Evolutionary conservation across 2,329 filamentous ascomycete genomes (phyloP), one percentile per base, ranked within the genome.

Genomic region (Alternaria triticina): DNA sequence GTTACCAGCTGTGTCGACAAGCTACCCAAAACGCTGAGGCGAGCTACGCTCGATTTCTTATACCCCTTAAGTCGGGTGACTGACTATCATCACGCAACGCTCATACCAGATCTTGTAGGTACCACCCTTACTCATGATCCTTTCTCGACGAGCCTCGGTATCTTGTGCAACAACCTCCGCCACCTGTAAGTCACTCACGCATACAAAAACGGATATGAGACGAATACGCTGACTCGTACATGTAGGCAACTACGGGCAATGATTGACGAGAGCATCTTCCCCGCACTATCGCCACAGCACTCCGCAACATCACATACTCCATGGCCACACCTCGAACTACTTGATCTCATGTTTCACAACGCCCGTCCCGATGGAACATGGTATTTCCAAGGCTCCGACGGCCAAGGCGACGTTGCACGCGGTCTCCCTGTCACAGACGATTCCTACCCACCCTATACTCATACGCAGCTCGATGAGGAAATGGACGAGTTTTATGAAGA

Each of bases 191-290:
- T 36, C 33, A 36, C 3, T 36, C 33, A 36, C 9, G 33, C 15
- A 36, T n/a, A 36, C 33, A 33, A 12, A 36, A 1, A 36, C 33
- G 9, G 9, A 36, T n/a, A 36, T n/a, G 33, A 36, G 33, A 36
- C 33, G 7, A 36, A n/a, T 36, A 36, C 5, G 9, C 5, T 36
- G 5, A 36, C 33, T 9, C 1, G 33, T n/a, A 36, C 33, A 36
- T 36, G 9, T 1, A 25, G n/a, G 13, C 36, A 55, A 40, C 23
- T 55, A 6, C 22, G 52, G n/a, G 25, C 22, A 8, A 55, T 55
- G 52, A 22, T 55, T 13, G 52, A 55, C n/a, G 52, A 45, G 15
- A 55, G 52, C 52, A 17, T 55, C 23, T 55, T 55, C 36, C 36
- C 9, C 1, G n/a, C 15, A 44, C 8, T 12, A 13, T 40, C 36